phyloP scores from a whole-genome alignment of 2,329 filamentous ascomycete species.

The Phoma herbarum region DNA sequence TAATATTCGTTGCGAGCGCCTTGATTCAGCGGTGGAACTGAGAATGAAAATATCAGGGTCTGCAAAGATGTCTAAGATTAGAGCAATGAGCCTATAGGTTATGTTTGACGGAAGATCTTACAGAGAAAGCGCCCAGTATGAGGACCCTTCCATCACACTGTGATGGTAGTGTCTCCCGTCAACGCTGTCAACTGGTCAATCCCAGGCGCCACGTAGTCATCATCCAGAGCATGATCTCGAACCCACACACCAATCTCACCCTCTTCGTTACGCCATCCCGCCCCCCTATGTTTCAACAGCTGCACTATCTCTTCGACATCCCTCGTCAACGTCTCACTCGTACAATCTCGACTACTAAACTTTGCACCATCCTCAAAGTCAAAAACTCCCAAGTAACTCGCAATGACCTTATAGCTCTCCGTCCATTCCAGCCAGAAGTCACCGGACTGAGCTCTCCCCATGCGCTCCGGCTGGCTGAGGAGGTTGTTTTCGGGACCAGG shows the following conservation, averaged over 20 bases:
- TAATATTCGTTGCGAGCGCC: no score
- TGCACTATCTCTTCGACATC: constrained; percentile 41
- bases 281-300: constrained; percentile 29
- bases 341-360: constrained; percentile 42
- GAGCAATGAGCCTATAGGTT: no score
- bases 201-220: constrained; percentile 1
- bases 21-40: no score
- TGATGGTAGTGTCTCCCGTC: constrained; percentile 13
- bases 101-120: no score
- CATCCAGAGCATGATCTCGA: constrained; percentile 29
- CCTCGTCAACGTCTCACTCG: constrained; percentile 20
- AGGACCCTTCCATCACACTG: no score
- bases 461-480: constrained; percentile 47
- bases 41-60: no score
- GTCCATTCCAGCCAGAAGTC: constrained; percentile 54
- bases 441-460: constrained; percentile 54
- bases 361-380: constrained; percentile 32
- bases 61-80: no score
- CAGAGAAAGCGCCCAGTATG: no score
- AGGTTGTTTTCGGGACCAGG: constrained; percentile 53
- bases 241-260: constrained; percentile 34
- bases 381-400: constrained; percentile 33
- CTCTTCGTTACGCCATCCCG: constrained; percentile 36
- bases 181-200: constrained; percentile 16
- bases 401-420: constrained; percentile 41